A percentile compares a stretch with the other conserved stretches of the same genome.
These are phyloP conservation scores for Coemansia sp. DNA, from an alignment of 192 early-diverging fungal genomes.

Conservation along the genomic window DNA sequence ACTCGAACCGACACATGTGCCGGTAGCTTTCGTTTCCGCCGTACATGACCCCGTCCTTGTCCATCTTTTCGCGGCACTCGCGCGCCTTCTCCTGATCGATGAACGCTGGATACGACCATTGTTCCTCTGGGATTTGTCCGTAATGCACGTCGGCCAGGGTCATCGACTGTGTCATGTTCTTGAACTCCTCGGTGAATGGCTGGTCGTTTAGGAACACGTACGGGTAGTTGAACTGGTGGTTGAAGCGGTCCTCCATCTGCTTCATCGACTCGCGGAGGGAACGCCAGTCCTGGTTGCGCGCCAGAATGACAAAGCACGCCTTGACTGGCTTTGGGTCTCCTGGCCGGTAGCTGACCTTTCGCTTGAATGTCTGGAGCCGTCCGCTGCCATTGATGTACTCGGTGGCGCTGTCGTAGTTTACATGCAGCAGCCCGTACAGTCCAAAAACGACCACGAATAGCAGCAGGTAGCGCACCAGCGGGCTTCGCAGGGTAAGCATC, in stretches of 20 bases:
- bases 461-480: conserved; percentile 44
- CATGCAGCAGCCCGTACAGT: conserved; percentile 39
- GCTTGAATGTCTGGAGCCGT: conserved; percentile 17
- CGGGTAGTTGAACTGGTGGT: conserved; percentile 74
- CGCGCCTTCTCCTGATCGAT: conserved; percentile 37
- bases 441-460: conserved; percentile 17
- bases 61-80: conserved; percentile 32
- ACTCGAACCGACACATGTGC: conserved; percentile 45
- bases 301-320: conserved; percentile 69
- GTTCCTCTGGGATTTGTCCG: conserved; percentile 29
- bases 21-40: conserved; percentile 38
- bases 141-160: conserved; percentile 41
- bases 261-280: conserved; percentile 58
- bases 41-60: conserved; percentile 59
- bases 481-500: conserved; percentile 34
- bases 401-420: conserved; percentile 35
- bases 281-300: conserved; percentile 68
- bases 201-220: conserved; percentile 82
- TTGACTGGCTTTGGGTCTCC: conserved; percentile 44
- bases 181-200: conserved; percentile 73
- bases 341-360: conserved; percentile 36
- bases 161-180: conserved; percentile 43
- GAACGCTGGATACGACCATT: conserved; percentile 49
- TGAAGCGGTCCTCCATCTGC: conserved; percentile 73
- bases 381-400: conserved; percentile 15